These are phyloP conservation scores for Wakefieldia striispora DNA, from an alignment of 768 basidiomycete species.

Conservation along the genomic window DNA sequence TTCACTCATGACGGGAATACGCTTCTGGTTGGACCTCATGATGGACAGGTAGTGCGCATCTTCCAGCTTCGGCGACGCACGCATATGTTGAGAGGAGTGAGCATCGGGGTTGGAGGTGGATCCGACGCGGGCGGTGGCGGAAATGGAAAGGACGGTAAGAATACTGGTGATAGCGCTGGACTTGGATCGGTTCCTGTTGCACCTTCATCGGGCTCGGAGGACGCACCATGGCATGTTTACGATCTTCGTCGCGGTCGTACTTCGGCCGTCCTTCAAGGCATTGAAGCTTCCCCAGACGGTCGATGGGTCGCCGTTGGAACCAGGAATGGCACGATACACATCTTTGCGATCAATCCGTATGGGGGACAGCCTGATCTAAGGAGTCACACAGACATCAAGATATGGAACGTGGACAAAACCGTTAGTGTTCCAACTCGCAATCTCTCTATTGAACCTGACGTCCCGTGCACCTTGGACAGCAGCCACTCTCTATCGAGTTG, in stretches of 20 bases:
- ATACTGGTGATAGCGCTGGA: conserved; percentile 1
- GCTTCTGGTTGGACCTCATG: conserved; percentile 48
- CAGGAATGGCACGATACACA: conserved; percentile 59
- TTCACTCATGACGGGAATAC: conserved; percentile 56
- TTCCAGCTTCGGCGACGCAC: conserved; percentile 40
- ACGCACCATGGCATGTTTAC: conserved; percentile 56
- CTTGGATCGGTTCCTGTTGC: not conserved
- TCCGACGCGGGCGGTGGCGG: not conserved
- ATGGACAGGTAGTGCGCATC: conserved; percentile 53
- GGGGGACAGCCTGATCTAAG: conserved; percentile 64
- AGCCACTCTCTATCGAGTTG: conserved; percentile 53
- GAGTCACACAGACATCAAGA: conserved; percentile 59
- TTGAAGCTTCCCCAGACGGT: conserved; percentile 47
- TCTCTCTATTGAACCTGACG: not conserved
- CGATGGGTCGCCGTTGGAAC: conserved; percentile 72
- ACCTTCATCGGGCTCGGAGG: conserved; percentile 1
- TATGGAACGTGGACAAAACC: conserved; percentile 50
- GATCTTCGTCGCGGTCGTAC: conserved; percentile 70
- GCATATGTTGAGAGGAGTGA: conserved; percentile 16
- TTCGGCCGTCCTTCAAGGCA: conserved; percentile 55
- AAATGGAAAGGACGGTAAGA: conserved; percentile 2
- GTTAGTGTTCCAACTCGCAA: conserved; percentile 30
- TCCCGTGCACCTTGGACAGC: conserved; percentile 31
- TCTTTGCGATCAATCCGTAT: conserved; percentile 76
- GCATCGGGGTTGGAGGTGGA: not conserved